These are phyloP conservation scores for Protomyces inundatus DNA, from an alignment of 1,139 yeast genomes.

Conservation along the genomic window DNA sequence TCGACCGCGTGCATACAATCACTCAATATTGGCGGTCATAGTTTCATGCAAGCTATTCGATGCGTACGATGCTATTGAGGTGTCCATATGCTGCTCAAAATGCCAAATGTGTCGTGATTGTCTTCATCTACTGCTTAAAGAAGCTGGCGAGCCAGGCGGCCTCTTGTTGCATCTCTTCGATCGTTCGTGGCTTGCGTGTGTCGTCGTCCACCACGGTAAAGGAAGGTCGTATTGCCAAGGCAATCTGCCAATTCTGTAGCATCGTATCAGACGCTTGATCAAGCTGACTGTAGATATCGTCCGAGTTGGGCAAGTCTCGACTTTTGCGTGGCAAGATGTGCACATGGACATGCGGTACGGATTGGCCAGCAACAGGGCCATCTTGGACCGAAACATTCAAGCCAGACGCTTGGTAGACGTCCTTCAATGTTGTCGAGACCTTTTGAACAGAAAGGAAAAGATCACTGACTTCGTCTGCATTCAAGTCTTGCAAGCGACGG, in stretches of 20 bases:
- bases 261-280: constrained; percentile 47
- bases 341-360: constrained; percentile 85
- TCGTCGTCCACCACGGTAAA: constrained; percentile 46
- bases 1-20: constrained; percentile 86
- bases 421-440: neutral
- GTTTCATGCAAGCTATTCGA: neutral
- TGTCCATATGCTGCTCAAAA: too few relatives aligned
- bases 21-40: constrained; percentile 78
- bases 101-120: neutral
- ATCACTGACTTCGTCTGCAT: constrained; percentile 54
- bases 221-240: constrained; percentile 38
- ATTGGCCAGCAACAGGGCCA: constrained; percentile 91
- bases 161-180: constrained; percentile 60
- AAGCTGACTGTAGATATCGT: constrained; percentile 58
- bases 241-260: constrained; percentile 32
- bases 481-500: constrained; percentile 58
- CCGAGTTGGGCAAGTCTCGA: constrained; percentile 51
- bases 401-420: constrained; percentile 5
- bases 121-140: constrained; percentile 39
- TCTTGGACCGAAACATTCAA: constrained; percentile 41
- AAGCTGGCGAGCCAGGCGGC: constrained; percentile 50
- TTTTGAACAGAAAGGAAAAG: constrained; percentile 10
- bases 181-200: constrained; percentile 50
- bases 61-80: too few relatives aligned
- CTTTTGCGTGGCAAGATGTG: constrained; percentile 75